phyloP scores from a whole-genome alignment of 2,329 filamentous ascomycete species.

The Xylogone sp. region DNA sequence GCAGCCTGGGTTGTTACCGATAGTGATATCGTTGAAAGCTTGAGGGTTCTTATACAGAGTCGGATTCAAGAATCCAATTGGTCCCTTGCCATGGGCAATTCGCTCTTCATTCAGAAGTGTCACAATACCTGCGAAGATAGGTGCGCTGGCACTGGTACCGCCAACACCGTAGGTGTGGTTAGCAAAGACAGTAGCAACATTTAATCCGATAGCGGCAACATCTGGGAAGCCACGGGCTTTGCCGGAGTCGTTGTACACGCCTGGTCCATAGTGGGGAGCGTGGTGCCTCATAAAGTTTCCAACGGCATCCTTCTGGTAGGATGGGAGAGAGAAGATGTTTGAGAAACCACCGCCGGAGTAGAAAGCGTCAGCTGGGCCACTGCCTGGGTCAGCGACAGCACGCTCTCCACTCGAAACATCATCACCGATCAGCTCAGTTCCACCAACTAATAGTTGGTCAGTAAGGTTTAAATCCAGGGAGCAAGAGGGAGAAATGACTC shows the following conservation, averaged over 20 bases:
- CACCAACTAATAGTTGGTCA: slow-evolving; percentile 10
- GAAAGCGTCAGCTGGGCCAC: slow-evolving; percentile 27
- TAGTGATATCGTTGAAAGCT: slow-evolving; percentile 26
- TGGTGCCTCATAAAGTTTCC: slow-evolving; percentile 17
- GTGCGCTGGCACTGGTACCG: slow-evolving; percentile 38
- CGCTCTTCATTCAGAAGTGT: slow-evolving; percentile 32
- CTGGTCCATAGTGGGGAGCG: slow-evolving; percentile 13
- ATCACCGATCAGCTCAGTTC: slow-evolving; percentile 8
- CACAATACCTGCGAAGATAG: slow-evolving; percentile 53
- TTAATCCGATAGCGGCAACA: slow-evolving; percentile 17
- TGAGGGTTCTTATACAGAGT: slow-evolving; percentile 15
- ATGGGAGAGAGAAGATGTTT: slow-evolving; percentile 29
- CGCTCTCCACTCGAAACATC: slow-evolving; percentile 44
- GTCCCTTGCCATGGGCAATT: slow-evolving; percentile 25
- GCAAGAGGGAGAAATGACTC: slow-evolving; percentile 31
- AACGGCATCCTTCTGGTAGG: slow-evolving; percentile 20
- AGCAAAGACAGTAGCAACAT: slow-evolving; percentile 15
- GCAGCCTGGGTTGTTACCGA: slow-evolving; percentile 24
- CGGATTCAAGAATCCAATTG: slow-evolving; percentile 35
- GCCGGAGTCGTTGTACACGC: slow-evolving; percentile 17
- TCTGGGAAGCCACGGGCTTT: slow-evolving; percentile 22
- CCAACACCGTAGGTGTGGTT: slow-evolving; percentile 12
- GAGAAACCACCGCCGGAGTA: slow-evolving; percentile 44
- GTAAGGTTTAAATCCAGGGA: not conserved
- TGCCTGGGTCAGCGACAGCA: slow-evolving; percentile 34